phyloP scores from a whole-genome alignment of 345 rosid species.

The Ailanthus altissimus region DNA sequence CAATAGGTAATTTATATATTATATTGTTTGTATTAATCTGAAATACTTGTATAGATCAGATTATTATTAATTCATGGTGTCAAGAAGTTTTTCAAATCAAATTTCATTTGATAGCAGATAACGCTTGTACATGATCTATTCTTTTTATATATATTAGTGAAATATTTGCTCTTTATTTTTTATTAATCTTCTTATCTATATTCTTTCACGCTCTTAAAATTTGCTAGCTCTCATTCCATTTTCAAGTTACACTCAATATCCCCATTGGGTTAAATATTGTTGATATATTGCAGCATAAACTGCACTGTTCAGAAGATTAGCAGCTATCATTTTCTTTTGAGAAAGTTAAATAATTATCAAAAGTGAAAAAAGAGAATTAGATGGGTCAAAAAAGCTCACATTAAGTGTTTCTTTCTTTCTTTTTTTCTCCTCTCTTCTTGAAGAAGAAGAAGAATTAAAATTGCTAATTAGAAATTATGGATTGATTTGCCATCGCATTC shows the following conservation, averaged over 20 bases:
- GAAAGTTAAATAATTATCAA: not conserved
- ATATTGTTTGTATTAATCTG: constrained; percentile 19
- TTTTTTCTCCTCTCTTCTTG: not conserved
- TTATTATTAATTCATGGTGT: constrained; percentile 30
- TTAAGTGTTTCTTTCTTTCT: not conserved
- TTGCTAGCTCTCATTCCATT: too few relatives aligned
- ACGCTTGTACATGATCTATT: too few relatives aligned
- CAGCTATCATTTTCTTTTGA: not conserved
- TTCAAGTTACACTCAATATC: too few relatives aligned
- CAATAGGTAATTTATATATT: constrained; percentile 18
- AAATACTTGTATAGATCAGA: constrained; percentile 36
- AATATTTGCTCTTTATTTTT: too few relatives aligned
- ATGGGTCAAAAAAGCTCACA: not conserved
- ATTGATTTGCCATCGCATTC: too few relatives aligned
- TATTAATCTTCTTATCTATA: too few relatives aligned
- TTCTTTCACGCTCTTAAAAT: too few relatives aligned
- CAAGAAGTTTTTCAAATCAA: constrained; percentile 21
- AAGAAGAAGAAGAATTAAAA: constrained; percentile 1
- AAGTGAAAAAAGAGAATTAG: not conserved
- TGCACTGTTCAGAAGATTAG: not conserved
- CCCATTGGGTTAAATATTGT: too few relatives aligned
- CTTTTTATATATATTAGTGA: too few relatives aligned
- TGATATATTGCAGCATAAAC: too few relatives aligned
- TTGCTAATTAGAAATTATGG: too few relatives aligned
- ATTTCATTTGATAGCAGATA: not conserved